Percentiles rank a stretch among this genome's conserved stretches.
These are phyloP conservation scores for Debaryomycetaceae sp. DNA, from an alignment of 1,139 yeast species.

Conservation along the genomic window DNA sequence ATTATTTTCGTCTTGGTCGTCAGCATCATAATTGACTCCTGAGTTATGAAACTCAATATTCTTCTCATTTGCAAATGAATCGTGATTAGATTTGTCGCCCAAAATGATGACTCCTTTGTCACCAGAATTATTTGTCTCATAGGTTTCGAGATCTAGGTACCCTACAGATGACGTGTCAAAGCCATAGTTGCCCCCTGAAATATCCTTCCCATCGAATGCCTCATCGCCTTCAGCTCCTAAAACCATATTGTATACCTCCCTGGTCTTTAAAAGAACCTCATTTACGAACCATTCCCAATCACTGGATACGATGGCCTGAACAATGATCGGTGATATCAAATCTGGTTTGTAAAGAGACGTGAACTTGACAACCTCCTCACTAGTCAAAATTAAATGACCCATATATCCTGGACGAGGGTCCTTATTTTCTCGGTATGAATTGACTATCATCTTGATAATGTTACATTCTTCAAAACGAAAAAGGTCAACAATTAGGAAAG, in stretches of 20 bases:
- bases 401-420: constrained; percentile 44
- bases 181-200: constrained; percentile 15
- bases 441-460: constrained; percentile 33
- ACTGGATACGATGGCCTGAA: constrained; percentile 32
- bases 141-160: constrained; percentile 31
- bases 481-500: constrained; percentile 44
- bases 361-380: constrained; percentile 50
- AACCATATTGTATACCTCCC: constrained; percentile 46
- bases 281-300: constrained; percentile 48
- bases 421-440: constrained; percentile 21
- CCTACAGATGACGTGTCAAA: constrained; percentile 37
- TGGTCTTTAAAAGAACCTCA: constrained; percentile 39
- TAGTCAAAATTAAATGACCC: constrained; percentile 45
- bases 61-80: constrained; percentile 25
- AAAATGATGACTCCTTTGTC: constrained; percentile 24
- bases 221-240: constrained; percentile 37
- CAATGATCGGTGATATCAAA: constrained; percentile 42
- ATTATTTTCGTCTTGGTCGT: constrained; percentile 16
- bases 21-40: constrained; percentile 13
- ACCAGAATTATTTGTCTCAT: constrained; percentile 14
- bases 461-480: constrained; percentile 29
- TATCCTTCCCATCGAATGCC: constrained; percentile 11
- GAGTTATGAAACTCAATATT: constrained; percentile 1
- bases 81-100: constrained; percentile 37
- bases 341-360: constrained; percentile 49